Conservation (phyloP, 306 rosid genomes). For the Amphicarpaea edgeworthii region DNA sequence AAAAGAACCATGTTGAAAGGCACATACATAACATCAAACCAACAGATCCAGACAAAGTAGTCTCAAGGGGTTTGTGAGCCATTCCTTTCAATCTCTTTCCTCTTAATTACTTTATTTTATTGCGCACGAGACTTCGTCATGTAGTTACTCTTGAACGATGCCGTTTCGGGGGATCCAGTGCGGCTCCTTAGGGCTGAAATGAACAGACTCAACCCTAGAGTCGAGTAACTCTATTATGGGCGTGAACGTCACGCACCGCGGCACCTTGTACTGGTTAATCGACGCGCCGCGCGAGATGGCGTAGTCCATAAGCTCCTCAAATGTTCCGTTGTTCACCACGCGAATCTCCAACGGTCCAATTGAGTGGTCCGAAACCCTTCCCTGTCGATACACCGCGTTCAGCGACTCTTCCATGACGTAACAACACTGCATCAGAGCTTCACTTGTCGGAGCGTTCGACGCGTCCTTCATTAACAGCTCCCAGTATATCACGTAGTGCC, state of each 20-base stretch:
- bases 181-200: slow-evolving; percentile 74
- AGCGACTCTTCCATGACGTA: slow-evolving; percentile 72
- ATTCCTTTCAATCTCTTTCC: neutral
- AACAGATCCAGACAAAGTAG: neutral
- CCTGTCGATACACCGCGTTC: slow-evolving; percentile 78
- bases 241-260: slow-evolving; percentile 77
- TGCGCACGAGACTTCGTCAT: neutral
- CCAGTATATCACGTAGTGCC: slow-evolving; percentile 91
- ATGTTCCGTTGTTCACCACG: slow-evolving; percentile 82
- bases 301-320: slow-evolving; percentile 91
- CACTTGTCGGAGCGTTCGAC: slow-evolving; percentile 46
- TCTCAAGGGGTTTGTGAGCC: slow-evolving; percentile 8
- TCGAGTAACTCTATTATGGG: slow-evolving; percentile 78
- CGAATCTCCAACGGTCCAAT: slow-evolving; percentile 85
- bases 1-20: slow-evolving; percentile 22
- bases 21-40: slow-evolving; percentile 39
- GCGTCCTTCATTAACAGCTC: slow-evolving; percentile 66
- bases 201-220: slow-evolving; percentile 69
- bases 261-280: slow-evolving; percentile 84
- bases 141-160: slow-evolving; percentile 47
- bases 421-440: slow-evolving; percentile 61
- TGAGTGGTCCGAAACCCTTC: slow-evolving; percentile 70
- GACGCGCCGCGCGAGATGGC: slow-evolving; percentile 92
- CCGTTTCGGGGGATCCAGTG: slow-evolving; percentile 72
- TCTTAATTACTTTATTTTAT: neutral